A percentile compares a stretch with the other conserved stretches of the same genome.
Evolutionary conservation across 139 green algal genomes (phyloP).

Genomic region (Deuterostichococcus epilithicus): DNA sequence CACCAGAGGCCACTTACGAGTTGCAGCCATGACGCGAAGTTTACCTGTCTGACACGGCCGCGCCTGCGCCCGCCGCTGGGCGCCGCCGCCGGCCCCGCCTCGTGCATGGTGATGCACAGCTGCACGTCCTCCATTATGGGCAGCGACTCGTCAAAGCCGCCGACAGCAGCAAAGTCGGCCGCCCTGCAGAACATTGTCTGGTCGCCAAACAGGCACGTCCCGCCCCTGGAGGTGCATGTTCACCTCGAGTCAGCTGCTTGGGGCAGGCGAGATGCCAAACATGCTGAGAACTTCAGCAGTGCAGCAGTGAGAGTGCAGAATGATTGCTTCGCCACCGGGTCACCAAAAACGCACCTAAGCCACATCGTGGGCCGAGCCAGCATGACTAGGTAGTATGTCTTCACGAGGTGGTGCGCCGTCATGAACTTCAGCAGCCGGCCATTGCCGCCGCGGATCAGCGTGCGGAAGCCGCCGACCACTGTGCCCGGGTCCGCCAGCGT

Average conservation of each 20-base stretch:
- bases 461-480: constrained; percentile 57
- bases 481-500: constrained; percentile 20
- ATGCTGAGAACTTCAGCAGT: background rate
- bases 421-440: constrained; percentile 38
- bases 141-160: constrained; percentile 51
- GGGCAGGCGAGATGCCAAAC: background rate
- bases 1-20: background rate
- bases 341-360: constrained; percentile 4
- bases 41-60: background rate
- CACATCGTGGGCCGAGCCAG: constrained; percentile 54
- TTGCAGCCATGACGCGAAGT: background rate
- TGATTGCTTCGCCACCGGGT: background rate
- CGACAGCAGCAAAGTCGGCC: constrained; percentile 44
- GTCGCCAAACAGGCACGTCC: constrained; percentile 63
- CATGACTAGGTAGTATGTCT: constrained; percentile 52
- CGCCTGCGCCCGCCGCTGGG: background rate
- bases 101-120: constrained; percentile 64
- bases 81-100: constrained; percentile 19
- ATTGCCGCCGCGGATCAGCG: constrained; percentile 16
- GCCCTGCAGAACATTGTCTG: constrained; percentile 63
- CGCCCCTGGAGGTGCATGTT: constrained; percentile 25
- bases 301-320: background rate
- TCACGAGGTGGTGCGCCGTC: constrained; percentile 55
- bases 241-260: background rate
- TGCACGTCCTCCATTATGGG: constrained; percentile 82